These are phyloP conservation scores for Chaetomium olivaceum DNA, from an alignment of 2,329 filamentous ascomycete species.

Conservation along the genomic window DNA sequence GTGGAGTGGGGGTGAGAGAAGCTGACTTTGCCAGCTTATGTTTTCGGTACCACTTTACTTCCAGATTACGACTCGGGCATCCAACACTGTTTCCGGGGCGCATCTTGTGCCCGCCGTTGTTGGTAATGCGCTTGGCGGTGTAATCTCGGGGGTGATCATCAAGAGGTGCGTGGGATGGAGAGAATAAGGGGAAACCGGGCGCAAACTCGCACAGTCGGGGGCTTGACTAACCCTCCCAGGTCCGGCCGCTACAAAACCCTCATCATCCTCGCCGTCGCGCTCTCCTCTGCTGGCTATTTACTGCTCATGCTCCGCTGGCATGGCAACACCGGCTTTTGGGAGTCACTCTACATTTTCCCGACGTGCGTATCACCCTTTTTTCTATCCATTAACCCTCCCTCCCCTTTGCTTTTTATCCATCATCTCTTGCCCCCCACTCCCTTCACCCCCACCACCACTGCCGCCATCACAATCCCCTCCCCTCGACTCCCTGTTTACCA, in stretches of 20 bases:
- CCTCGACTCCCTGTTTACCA: too few relatives aligned
- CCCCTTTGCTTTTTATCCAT: not conserved
- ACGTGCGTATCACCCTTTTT: conserved; percentile 35
- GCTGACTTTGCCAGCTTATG: conserved; percentile 49
- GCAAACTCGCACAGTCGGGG: not conserved
- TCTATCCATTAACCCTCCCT: not conserved
- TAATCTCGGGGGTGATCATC: conserved; percentile 60
- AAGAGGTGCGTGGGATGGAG: conserved; percentile 39
- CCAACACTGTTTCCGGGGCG: conserved; percentile 57
- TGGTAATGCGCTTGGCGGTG: conserved; percentile 65
- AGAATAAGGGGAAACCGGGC: not conserved
- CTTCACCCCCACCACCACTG: not conserved
- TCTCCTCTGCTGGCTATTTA: conserved; percentile 52
- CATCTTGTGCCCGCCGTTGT: conserved; percentile 68
- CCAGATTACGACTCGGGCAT: conserved; percentile 59
- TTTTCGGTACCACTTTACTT: conserved; percentile 70
- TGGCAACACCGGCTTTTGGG: conserved; percentile 55
- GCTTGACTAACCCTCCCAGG: conserved; percentile 33
- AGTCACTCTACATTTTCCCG: conserved; percentile 62
- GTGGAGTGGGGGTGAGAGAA: not conserved
- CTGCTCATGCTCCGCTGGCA: conserved; percentile 60
- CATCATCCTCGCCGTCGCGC: conserved; percentile 51
- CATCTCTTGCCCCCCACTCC: too few relatives aligned
- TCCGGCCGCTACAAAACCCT: conserved; percentile 62
- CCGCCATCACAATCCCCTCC: not conserved